Evolutionary conservation across 2,329 filamentous ascomycete species (phyloP), one percentile per base, ranked within the genome.

Genomic region (Exserohilum rostratum): DNA sequence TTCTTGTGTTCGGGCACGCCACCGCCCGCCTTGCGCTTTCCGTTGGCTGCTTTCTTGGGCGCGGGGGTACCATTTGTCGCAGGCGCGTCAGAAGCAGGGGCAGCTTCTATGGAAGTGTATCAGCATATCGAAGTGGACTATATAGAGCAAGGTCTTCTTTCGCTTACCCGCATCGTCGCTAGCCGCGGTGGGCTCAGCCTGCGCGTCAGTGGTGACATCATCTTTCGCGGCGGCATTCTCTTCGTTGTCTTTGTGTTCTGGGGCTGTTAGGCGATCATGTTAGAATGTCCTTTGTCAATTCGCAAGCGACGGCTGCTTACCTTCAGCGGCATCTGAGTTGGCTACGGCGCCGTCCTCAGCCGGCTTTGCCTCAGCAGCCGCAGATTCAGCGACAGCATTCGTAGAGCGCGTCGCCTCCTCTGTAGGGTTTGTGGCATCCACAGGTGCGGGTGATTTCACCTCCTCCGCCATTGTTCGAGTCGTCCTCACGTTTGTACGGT

Each of bases 21-120:
- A 51, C 82, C 82, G 37, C 81, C 82, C 10, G 91, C 96, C 83
- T 95, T 95, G 79, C 91, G 90, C 74, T 80, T 83, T 33, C 58
- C 57, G 42, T 68, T 68, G 45, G 50, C 61, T 40, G 58, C 53
- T 56, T 70, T 71, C 60, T 73, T 74, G 15, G 60, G 72, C 31
- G 78, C 76, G 53, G 83, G 77, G 43, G 78, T 81, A 61, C 81
- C 82, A 66, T 84, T 83, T 54, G 75, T 72, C 77, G 80, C 64
- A 72, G 71, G 44, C 42, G 55, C 60, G 25, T 72, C 72, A 35
- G 74, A 58, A 45, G 77, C 67, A n/a, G 77, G 68, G 34, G 69
- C 70, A 52, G 71, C 66, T 42, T 74, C 69, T 64, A 66, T 60
- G 55, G 30, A 33, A n/a, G 22, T 33, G 18, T 27, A 53, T 70